A percentile compares a stretch with the other conserved stretches of the same genome.
phyloP scores from a whole-genome alignment of 2,329 filamentous ascomycete genomes.

The Trichophyton schoenleinii region DNA sequence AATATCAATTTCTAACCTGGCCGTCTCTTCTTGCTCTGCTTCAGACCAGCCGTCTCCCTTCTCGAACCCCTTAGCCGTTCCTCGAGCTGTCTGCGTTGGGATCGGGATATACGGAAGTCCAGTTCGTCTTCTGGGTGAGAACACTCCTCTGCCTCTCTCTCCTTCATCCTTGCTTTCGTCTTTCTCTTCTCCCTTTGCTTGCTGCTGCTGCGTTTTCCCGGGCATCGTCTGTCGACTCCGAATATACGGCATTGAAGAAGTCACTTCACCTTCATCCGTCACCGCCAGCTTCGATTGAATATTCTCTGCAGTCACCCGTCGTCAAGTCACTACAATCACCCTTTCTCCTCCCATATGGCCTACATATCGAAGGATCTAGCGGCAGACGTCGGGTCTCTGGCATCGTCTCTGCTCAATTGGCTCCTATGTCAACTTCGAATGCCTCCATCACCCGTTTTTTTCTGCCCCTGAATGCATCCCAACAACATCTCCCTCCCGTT shows the following conservation, averaged over 20 bases:
- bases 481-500: background rate
- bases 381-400: background rate
- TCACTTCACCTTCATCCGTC: background rate
- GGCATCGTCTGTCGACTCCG: background rate
- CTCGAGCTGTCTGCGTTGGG: background rate
- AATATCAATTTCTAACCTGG: background rate
- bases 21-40: background rate
- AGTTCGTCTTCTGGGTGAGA: background rate
- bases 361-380: background rate
- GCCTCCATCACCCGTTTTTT: background rate
- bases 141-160: background rate
- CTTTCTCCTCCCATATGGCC: background rate
- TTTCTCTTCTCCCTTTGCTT: background rate
- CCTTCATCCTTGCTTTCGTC: background rate
- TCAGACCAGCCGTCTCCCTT: background rate
- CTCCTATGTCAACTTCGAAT: background rate
- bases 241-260: background rate
- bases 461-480: background rate
- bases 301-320: background rate
- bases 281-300: background rate
- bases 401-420: background rate
- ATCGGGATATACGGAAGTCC: background rate
- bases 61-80: background rate
- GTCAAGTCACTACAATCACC: background rate
- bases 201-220: background rate